Conservation (phyloP, 768 basidiomycete genomes). For the Pleurotus salmoneostramineus region DNA sequence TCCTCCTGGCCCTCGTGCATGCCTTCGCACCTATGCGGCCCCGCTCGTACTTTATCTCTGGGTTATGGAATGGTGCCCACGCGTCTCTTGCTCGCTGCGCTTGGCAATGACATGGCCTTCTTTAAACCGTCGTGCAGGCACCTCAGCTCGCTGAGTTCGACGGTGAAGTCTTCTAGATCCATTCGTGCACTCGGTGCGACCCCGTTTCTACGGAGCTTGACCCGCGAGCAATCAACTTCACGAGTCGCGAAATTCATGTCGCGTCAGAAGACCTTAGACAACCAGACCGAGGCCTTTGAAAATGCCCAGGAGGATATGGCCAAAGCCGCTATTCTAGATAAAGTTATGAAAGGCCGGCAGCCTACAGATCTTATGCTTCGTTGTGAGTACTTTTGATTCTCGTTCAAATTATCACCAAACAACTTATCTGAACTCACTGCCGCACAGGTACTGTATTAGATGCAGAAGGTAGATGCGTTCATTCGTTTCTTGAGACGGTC, state of each 20-base stretch:
- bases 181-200: background rate
- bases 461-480: constrained; percentile 56
- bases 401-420: constrained; percentile 5
- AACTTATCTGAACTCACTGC: constrained; percentile 3
- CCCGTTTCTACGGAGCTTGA: background rate
- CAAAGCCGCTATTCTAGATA: constrained; percentile 73
- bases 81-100: background rate
- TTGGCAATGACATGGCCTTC: background rate
- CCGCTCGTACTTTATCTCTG: background rate
- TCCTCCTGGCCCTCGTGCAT: background rate
- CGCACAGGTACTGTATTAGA: constrained; percentile 81
- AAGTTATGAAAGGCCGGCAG: constrained; percentile 82
- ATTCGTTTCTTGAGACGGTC: constrained; percentile 11
- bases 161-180: background rate
- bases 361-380: constrained; percentile 88
- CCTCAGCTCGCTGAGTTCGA: background rate
- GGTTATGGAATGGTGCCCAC: background rate
- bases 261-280: constrained; percentile 17
- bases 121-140: background rate
- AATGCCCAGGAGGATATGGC: constrained; percentile 65
- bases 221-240: constrained; percentile 18
- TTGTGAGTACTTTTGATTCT: constrained; percentile 51
- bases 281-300: constrained; percentile 26
- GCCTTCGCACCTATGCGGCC: constrained; percentile 6
- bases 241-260: constrained; percentile 30